A percentile compares a stretch with the other conserved stretches of the same genome.
Conservation (phyloP, 2,329 filamentous ascomycete genomes). For the Aspergillus sp. region DNA sequence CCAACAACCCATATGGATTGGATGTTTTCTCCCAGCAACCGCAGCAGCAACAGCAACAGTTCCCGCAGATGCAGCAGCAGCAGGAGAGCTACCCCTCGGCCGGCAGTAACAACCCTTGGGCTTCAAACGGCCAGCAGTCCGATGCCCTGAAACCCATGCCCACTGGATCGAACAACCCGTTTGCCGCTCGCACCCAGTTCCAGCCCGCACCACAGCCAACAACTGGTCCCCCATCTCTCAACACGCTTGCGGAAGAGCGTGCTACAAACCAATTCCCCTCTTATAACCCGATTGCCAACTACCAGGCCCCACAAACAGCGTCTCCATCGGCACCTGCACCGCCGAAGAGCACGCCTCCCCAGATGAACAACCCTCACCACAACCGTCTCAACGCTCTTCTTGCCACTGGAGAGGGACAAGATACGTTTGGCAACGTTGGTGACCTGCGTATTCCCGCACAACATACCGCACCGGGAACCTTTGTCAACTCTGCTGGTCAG, state of each 20-base stretch:
- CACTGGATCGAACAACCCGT: conserved; percentile 97
- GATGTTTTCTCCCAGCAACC: conserved; percentile 48
- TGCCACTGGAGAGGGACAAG: conserved; percentile 82
- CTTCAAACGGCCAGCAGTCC: conserved; percentile 54
- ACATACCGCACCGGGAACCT: conserved; percentile 92
- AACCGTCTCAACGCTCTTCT: conserved; percentile 82
- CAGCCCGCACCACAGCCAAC: conserved; percentile 45
- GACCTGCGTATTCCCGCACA: conserved; percentile 92
- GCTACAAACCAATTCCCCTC: conserved; percentile 58
- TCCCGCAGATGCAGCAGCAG: conserved; percentile 32
- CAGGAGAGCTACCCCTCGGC: conserved; percentile 63
- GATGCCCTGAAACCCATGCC: conserved; percentile 72
- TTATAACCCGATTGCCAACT: conserved; percentile 46
- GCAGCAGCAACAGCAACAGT: conserved; percentile 35
- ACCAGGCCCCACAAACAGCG: conserved; percentile 33
- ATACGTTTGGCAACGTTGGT: conserved; percentile 97
- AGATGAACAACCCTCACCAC: conserved; percentile 51
- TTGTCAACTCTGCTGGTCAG: conserved; percentile 89
- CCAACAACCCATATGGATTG: conserved; percentile 53
- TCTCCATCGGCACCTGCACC: conserved; percentile 26
- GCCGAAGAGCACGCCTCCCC: conserved; percentile 28
- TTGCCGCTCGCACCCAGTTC: conserved; percentile 64
- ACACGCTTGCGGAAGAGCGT: conserved; percentile 77
- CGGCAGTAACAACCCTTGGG: conserved; percentile 94
- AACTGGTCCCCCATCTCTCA: conserved; percentile 64